Evolutionary conservation across 1,284 basidiomycete genomes (phyloP).

Genomic region (Coniophora puteana): DNA sequence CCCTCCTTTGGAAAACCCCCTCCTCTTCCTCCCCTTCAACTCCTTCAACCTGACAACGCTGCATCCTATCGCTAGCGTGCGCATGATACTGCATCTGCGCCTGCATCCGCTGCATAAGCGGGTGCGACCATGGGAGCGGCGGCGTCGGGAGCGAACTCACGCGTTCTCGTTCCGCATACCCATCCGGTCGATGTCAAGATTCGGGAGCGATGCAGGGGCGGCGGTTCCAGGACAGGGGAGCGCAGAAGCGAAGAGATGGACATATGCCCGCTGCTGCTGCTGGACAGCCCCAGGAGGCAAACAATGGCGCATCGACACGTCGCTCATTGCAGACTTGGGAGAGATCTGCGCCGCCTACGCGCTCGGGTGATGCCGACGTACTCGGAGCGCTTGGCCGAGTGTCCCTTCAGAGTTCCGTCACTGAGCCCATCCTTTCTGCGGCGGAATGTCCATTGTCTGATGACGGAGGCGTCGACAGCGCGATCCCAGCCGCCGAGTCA

Average conservation of each 20-base stretch:
- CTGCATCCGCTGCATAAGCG: too few relatives aligned
- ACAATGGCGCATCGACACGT: slow-evolving; percentile 44
- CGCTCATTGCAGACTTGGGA: slow-evolving; percentile 21
- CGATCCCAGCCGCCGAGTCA: slow-evolving; percentile 54
- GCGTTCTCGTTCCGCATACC: too few relatives aligned
- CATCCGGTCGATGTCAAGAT: too few relatives aligned
- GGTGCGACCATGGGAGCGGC: too few relatives aligned
- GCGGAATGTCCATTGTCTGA: slow-evolving; percentile 28
- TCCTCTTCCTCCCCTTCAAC: too few relatives aligned
- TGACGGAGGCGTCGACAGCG: slow-evolving; percentile 57
- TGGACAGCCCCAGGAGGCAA: slow-evolving; percentile 42
- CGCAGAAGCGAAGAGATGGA: slow-evolving; percentile 32
- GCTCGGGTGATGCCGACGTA: slow-evolving; percentile 46
- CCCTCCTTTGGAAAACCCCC: too few relatives aligned
- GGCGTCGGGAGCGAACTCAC: too few relatives aligned
- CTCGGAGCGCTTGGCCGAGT: slow-evolving; percentile 27
- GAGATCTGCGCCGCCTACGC: slow-evolving; percentile 19
- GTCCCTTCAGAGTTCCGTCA: slow-evolving; percentile 7
- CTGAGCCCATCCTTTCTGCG: slow-evolving; percentile 19
- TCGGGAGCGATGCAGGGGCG: too few relatives aligned
- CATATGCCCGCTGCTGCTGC: not conserved
- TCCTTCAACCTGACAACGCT: too few relatives aligned
- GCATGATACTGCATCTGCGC: too few relatives aligned
- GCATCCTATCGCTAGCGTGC: too few relatives aligned
- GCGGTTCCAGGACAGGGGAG: not conserved